Evolutionary conservation across 2,329 filamentous ascomycete genomes (phyloP).

Genomic region (Diaporthe destruens): DNA sequence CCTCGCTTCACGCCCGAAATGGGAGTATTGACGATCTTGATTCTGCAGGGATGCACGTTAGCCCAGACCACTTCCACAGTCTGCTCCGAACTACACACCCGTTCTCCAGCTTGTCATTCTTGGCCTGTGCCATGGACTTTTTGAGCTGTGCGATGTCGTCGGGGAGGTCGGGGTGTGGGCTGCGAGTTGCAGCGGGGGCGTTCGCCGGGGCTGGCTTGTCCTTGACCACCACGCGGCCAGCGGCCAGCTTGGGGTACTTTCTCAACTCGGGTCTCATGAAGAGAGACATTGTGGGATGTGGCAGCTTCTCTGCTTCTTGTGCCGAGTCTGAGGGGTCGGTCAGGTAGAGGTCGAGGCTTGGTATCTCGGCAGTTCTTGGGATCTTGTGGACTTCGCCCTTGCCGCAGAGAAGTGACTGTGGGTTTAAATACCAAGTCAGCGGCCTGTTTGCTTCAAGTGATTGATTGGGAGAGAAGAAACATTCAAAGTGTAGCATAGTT

Average conservation of each 20-base stretch:
- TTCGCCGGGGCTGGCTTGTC: constrained; percentile 42
- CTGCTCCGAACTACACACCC: constrained; percentile 52
- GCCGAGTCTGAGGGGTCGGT: constrained; percentile 64
- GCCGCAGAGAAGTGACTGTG: constrained; percentile 68
- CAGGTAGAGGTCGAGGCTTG: constrained; percentile 68
- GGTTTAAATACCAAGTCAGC: constrained; percentile 23
- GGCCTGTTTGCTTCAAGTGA: not conserved
- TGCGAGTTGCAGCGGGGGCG: constrained; percentile 44
- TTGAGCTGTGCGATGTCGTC: constrained; percentile 64
- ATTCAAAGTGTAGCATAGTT: not conserved
- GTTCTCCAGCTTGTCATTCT: constrained; percentile 60
- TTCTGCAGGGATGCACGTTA: constrained; percentile 52
- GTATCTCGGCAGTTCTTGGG: constrained; percentile 57
- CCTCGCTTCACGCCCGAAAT: constrained; percentile 46
- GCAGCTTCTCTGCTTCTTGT: constrained; percentile 61
- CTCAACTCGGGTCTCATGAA: constrained; percentile 56
- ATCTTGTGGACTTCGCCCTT: constrained; percentile 49
- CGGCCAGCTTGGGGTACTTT: constrained; percentile 40
- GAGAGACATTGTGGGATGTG: constrained; percentile 64
- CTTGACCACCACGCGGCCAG: constrained; percentile 42
- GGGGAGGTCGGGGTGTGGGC: constrained; percentile 51
- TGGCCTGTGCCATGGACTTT: constrained; percentile 57
- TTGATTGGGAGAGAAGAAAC: not conserved
- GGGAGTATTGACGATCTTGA: constrained; percentile 53
- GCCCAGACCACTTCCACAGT: constrained; percentile 41